Evolutionary conservation across 768 basidiomycete species (phyloP), one percentile per base, ranked within the genome.

Genomic region (Hysterangium stoloniferum): DNA sequence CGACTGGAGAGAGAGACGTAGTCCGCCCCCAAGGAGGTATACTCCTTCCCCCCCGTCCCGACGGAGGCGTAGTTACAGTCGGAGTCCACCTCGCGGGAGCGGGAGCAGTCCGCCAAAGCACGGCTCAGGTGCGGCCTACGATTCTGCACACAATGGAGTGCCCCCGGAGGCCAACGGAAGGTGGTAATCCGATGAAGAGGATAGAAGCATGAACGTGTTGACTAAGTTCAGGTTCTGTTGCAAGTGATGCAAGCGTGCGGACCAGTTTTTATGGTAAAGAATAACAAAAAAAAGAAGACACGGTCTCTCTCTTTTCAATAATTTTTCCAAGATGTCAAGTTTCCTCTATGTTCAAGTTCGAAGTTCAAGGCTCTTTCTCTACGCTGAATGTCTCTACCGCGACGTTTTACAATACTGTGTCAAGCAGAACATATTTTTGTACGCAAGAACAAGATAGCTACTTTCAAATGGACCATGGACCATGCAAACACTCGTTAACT

Each of bases 1-100:
- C 55, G 84, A 88, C 59, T 86, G 85, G 81, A 79, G 85, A 57
- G 86, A 90, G 58, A 79, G 86, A 58, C 80, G 88, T 55, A 84
- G 83, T 70, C 81, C 84, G 44, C 71, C 82, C 51, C 78, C 83
- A 44, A 64, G 40, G 22, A 71, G 84, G 52, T 82, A 86, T 71
- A 87, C 84, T 56, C 86, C 86, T 54, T 85, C 86, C 58, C 79
- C 85, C 57, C 75, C 83, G 25, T 38, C 48, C 59, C 76, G 75
- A 63, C 82, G 87, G 48, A 74, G 77, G 64, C 48, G 48, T 15
- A 87, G 84, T 67, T 84, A 86, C 57, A 86, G 84, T 48, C 76
- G 84, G 62, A 87, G 84, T 68, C 88, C 87, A 20, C 86, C 84
- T 47, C 73, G 85, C 58, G 86, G 84, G 46, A 44, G 56, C 24